Evolutionary conservation across 805 yeast genomes (phyloP).

Genomic region (Myxozyma neglecta): DNA sequence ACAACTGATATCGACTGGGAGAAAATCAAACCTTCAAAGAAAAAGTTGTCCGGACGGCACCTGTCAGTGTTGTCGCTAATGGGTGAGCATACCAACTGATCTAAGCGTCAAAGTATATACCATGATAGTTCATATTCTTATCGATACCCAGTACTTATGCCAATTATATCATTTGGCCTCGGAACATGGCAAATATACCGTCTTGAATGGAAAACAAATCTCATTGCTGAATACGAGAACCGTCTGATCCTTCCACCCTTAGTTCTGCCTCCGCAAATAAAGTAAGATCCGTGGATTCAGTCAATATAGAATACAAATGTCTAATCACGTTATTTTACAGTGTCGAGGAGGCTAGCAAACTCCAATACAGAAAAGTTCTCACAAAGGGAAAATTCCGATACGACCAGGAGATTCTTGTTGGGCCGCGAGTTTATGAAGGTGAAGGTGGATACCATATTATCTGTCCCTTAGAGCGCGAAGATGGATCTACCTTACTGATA

Average conservation of each 20-base stretch:
- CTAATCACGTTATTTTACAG: conserved; percentile 41
- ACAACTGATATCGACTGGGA: conserved; percentile 83
- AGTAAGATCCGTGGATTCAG: conserved; percentile 7
- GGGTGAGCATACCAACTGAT: conserved; percentile 7
- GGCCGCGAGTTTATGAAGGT: conserved; percentile 78
- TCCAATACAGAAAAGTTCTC: conserved; percentile 80
- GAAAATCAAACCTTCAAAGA: conserved; percentile 57
- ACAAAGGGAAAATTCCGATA: conserved; percentile 79
- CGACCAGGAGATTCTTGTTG: conserved; percentile 84
- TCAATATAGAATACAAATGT: neutral
- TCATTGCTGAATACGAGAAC: conserved; percentile 82
- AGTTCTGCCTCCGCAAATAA: conserved; percentile 56
- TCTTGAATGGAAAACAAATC: conserved; percentile 80
- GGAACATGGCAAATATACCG: conserved; percentile 94
- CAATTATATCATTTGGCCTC: conserved; percentile 75
- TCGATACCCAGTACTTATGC: conserved; percentile 60
- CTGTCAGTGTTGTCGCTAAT: conserved; percentile 12
- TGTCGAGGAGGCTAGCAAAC: conserved; percentile 65
- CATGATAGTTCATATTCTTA: neutral
- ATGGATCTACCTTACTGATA: conserved; percentile 74
- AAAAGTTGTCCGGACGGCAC: conserved; percentile 25
- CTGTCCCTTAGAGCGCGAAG: conserved; percentile 78
- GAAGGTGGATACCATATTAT: conserved; percentile 74
- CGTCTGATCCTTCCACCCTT: conserved; percentile 70
- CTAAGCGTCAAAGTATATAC: neutral